Percentiles rank a stretch among this genome's conserved stretches.
These are phyloP conservation scores for Thermomyces lanuginosus DNA, from an alignment of 2,329 filamentous ascomycete species.

Conservation along the genomic window DNA sequence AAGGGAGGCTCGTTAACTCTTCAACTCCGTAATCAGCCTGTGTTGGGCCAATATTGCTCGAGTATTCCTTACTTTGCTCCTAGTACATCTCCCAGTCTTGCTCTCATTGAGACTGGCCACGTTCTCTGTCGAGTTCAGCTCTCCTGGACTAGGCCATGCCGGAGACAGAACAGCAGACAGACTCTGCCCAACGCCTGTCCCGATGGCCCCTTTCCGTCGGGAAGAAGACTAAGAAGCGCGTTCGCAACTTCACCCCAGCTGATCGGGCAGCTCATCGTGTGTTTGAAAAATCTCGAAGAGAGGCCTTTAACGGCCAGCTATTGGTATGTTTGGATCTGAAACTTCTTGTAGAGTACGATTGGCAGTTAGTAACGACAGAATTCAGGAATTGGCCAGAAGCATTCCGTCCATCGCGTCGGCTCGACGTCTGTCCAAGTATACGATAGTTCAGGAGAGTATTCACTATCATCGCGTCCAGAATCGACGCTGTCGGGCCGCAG, in stretches of 20 bases:
- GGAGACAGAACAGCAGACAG: too few species aligned
- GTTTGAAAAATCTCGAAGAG: conserved; percentile 2
- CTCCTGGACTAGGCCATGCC: too few species aligned
- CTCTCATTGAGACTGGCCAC: too few species aligned
- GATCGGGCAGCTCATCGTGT: conserved; percentile 2
- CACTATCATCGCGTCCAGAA: conserved; percentile 1
- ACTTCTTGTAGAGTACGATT: not conserved
- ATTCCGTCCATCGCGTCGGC: conserved; percentile 1
- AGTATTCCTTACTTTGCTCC: too few species aligned
- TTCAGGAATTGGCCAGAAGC: conserved; percentile 1
- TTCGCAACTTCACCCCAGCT: conserved; percentile 1
- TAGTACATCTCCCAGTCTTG: too few species aligned
- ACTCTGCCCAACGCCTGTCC: too few species aligned
- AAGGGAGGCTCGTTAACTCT: too few species aligned
- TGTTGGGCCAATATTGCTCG: too few species aligned
- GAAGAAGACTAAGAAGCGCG: conserved; percentile 1
- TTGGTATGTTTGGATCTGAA: not conserved
- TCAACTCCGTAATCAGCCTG: too few species aligned
- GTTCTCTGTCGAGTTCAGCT: too few species aligned
- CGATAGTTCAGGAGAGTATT: conserved; percentile 2
- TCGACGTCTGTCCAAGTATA: conserved; percentile 1
- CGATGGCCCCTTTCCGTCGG: conserved; percentile 1
- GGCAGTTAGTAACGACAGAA: not conserved
- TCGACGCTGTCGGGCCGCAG: not conserved
- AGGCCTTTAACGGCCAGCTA: conserved; percentile 1